phyloP scores from a whole-genome alignment of 345 rosid genomes.

The Rubroshorea leprosula region DNA sequence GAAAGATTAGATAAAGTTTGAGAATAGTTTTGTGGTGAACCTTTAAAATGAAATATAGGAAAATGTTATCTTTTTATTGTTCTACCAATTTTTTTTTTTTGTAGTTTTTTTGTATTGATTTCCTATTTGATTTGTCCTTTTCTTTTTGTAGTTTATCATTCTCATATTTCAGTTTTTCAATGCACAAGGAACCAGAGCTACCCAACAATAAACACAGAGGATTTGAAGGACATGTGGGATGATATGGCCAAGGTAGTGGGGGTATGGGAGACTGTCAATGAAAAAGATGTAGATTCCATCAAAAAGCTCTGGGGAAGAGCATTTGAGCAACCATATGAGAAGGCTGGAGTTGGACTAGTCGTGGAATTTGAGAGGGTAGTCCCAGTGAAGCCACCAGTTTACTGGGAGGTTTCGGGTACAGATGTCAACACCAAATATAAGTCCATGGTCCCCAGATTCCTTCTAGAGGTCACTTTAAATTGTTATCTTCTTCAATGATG shows the following conservation, averaged over 20 bases:
- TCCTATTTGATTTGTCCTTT: not conserved
- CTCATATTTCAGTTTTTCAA: slow-evolving; percentile 4
- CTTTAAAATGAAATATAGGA: not conserved
- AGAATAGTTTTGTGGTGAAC: no score
- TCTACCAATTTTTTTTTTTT: not conserved
- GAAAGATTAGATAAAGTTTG: no score
- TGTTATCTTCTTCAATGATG: not conserved
- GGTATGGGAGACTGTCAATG: slow-evolving; percentile 42
- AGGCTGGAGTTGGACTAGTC: slow-evolving; percentile 65
- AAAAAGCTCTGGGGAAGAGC: slow-evolving; percentile 52
- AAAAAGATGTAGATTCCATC: slow-evolving; percentile 44
- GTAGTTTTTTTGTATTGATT: not conserved
- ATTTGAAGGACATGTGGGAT: slow-evolving; percentile 50
- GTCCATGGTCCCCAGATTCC: slow-evolving; percentile 65
- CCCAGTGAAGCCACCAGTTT: no score
- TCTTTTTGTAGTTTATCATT: no score
- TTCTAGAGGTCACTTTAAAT: slow-evolving; percentile 50
- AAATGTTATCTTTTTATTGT: no score
- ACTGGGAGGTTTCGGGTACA: slow-evolving; percentile 46
- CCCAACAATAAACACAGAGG: slow-evolving; percentile 61
- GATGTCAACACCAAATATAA: slow-evolving; percentile 70
- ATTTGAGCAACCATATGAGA: slow-evolving; percentile 76
- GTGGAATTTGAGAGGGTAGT: slow-evolving; percentile 24
- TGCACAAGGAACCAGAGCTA: slow-evolving; percentile 49
- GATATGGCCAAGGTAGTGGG: slow-evolving; percentile 40